Base-by-base conservation (phyloP, 2,329 filamentous ascomycete genomes). In the Hypoxylon sp. region DNA sequence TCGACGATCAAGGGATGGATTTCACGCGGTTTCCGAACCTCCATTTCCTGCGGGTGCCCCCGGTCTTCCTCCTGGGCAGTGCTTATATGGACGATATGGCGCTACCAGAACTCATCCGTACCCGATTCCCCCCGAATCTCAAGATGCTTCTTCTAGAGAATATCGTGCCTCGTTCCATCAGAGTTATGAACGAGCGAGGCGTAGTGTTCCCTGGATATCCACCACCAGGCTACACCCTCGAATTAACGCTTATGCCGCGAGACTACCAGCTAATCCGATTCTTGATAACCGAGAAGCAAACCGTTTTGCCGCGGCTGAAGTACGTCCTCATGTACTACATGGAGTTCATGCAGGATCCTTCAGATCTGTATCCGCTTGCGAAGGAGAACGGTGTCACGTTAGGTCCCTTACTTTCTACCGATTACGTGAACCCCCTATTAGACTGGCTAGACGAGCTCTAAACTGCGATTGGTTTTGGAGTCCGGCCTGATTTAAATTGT, bases 141-240 rank as follows among this genome's bases (percentile, higher is more conserved):
- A 68, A 68, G 62, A 68, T 68, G 65, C 62, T 68, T 3, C 65
- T 68, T 2, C 46, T 68, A 7, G 65, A 68, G 46, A 68, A 68
- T 19, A 68, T 68, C 57, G 61, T 68, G 19, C 65, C 65, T 11
- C 61, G 65, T 19, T 68, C 65, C n/a, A 56, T 68, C 11, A 21
- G 65, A 27, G 53, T 68, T n/a, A 62, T 68, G 62, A 60, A 68
- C 32, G 65, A 68, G 11, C 57, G 53, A 16, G 65, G 65, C 3
- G 41, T 68, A 19, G 65, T 65, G 34, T 68, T 65, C 39, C 65
- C 65, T 16, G 65, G 65, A 5, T 68, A 65, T 23, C 65, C 65
- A 8, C 65, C 57, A 2, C 62, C 65, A 25, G 61, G 65, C 2
- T 63, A 65, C 21, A 68, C 65, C 1, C 54, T 68, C 3, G 61